Conservation (phyloP, 495 filamentous ascomycete genomes). For the Articulospora tetracladia region DNA sequence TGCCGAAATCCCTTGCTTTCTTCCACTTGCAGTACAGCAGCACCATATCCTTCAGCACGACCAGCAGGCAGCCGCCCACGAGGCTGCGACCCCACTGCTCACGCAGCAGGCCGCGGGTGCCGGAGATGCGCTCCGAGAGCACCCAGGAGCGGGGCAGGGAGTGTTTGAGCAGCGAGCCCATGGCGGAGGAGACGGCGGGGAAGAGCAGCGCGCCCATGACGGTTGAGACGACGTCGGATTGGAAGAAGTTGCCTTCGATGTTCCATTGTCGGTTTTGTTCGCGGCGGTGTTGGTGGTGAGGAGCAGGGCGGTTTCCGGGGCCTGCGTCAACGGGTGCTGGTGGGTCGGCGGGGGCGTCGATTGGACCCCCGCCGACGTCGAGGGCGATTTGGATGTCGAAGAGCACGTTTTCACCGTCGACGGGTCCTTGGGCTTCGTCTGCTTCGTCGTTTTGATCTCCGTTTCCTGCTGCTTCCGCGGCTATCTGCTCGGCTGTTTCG, state of each 20-base stretch:
- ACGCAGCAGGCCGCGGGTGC: slow-evolving; percentile 52
- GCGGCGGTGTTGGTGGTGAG: background rate
- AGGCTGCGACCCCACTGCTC: slow-evolving; percentile 65
- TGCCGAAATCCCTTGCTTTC: slow-evolving; percentile 59
- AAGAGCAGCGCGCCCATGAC: slow-evolving; percentile 41
- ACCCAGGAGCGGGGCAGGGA: slow-evolving; percentile 58
- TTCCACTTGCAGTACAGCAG: slow-evolving; percentile 66
- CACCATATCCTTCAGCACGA: slow-evolving; percentile 66
- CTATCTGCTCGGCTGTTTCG: slow-evolving; percentile 35
- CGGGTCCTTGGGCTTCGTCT: background rate
- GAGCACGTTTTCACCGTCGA: background rate
- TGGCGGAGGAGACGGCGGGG: slow-evolving; percentile 32
- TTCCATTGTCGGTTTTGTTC: slow-evolving; percentile 9
- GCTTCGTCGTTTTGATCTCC: background rate
- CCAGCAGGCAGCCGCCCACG: slow-evolving; percentile 66
- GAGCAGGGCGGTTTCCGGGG: background rate
- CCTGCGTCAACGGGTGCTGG: background rate
- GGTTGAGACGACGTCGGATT: slow-evolving; percentile 46
- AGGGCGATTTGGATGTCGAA: background rate
- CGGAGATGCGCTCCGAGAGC: background rate
- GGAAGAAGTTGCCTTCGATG: slow-evolving; percentile 17
- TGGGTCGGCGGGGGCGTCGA: background rate
- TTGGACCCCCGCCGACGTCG: background rate
- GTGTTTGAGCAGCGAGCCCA: slow-evolving; percentile 40
- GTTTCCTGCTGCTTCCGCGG: slow-evolving; percentile 30